Evolutionary conservation across 1,284 basidiomycete genomes (phyloP).

Genomic region (Tylopilus sp.): DNA sequence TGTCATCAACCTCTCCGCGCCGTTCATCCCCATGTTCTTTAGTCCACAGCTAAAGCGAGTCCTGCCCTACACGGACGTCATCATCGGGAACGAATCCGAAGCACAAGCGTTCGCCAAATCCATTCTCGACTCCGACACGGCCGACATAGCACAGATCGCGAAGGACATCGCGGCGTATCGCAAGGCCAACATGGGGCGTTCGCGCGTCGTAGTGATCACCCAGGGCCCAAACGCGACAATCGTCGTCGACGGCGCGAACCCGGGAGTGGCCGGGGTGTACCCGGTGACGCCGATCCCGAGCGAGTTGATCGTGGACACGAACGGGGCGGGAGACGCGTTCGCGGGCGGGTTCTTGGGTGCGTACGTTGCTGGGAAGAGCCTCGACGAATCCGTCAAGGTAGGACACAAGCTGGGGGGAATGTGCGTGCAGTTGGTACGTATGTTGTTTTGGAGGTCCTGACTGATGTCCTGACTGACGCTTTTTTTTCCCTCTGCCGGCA

Average conservation of each 20-base stretch:
- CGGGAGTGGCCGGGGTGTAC: conserved; percentile 48
- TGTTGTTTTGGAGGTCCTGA: not conserved
- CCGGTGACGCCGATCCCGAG: conserved; percentile 61
- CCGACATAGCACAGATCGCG: conserved; percentile 68
- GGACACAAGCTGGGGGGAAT: conserved; percentile 91
- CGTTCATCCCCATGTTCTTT: conserved; percentile 98
- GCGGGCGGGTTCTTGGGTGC: conserved; percentile 97
- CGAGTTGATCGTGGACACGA: conserved; percentile 91
- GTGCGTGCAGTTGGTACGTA: conserved; percentile 79
- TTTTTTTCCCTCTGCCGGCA: conserved; percentile 22
- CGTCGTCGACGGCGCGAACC: conserved; percentile 63
- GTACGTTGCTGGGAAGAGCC: conserved; percentile 72
- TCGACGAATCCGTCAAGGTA: conserved; percentile 78
- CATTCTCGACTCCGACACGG: conserved; percentile 53
- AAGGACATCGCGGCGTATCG: conserved; percentile 65
- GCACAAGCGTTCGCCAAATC: conserved; percentile 84
- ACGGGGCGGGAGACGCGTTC: conserved; percentile 99
- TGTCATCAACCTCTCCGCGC: conserved; percentile 92
- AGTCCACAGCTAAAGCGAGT: conserved; percentile 75
- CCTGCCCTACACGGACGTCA: conserved; percentile 78
- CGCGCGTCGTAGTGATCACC: conserved; percentile 88
- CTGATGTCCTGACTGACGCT: conserved; percentile 1
- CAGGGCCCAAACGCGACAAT: conserved; percentile 84
- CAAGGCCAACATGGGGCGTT: conserved; percentile 69
- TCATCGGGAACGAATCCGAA: conserved; percentile 95